phyloP scores from a whole-genome alignment of 352 stramenopile species.

The Pythium rishiriense region DNA sequence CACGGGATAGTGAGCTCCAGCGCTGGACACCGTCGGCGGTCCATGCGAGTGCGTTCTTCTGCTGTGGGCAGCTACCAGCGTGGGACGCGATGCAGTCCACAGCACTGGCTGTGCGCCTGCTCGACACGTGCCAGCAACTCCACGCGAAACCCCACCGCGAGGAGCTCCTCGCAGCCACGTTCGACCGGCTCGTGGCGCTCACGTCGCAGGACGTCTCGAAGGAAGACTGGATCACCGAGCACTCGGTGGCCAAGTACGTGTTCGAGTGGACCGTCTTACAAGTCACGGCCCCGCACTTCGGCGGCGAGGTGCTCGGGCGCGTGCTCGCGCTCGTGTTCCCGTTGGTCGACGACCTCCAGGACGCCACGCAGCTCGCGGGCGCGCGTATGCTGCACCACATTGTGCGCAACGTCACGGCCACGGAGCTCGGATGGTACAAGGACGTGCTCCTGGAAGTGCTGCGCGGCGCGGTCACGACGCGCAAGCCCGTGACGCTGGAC shows the following conservation, averaged over 20 bases:
- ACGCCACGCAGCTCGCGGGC: constrained; percentile 63
- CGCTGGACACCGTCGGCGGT: constrained; percentile 30
- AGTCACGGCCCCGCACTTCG: constrained; percentile 58
- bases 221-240: constrained; percentile 56
- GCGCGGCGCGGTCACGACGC: constrained; percentile 56
- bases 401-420: constrained; percentile 57
- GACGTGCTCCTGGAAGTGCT: constrained; percentile 80
- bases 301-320: constrained; percentile 69
- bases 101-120: not conserved
- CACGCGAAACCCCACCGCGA: not conserved
- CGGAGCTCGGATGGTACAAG: constrained; percentile 80
- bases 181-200: constrained; percentile 31
- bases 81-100: constrained; percentile 28
- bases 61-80: constrained; percentile 26
- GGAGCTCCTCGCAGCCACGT: not conserved
- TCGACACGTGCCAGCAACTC: constrained; percentile 18
- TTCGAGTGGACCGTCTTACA: constrained; percentile 56
- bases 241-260: constrained; percentile 53
- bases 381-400: constrained; percentile 64
- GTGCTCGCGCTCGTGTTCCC: constrained; percentile 78
- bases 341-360: constrained; percentile 70
- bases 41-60: constrained; percentile 21
- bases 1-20: constrained; percentile 11
- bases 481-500: constrained; percentile 56
- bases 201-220: constrained; percentile 58